Conservation (phyloP, 441 rosid genomes). For the Populus hybrid region DNA sequence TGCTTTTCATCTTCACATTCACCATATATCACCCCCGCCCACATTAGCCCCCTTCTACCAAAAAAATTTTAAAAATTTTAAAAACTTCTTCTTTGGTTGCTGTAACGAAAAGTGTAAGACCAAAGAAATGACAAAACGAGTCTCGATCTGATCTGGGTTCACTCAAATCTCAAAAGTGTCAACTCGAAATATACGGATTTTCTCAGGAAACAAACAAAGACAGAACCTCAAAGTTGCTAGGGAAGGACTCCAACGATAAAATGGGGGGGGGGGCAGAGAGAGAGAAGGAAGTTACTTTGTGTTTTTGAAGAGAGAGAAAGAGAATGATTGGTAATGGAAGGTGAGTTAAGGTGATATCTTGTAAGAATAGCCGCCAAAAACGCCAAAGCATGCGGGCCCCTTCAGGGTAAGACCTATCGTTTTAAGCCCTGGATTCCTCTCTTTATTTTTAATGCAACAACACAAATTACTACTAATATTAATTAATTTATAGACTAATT, state of each 20-base stretch:
- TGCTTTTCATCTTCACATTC: constrained; percentile 21
- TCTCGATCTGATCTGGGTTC: constrained; percentile 25
- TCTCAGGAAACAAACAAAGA: constrained; percentile 7
- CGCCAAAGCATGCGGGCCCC: constrained; percentile 38
- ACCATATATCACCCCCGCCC: not conserved
- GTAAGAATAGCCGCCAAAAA: constrained; percentile 42
- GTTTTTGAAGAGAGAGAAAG: constrained; percentile 11
- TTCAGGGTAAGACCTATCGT: not conserved
- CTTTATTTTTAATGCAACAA: not conserved
- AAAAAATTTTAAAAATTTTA: not conserved
- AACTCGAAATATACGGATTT: constrained; percentile 10
- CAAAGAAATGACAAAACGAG: not conserved
- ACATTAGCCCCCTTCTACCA: not conserved
- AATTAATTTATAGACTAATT: not conserved
- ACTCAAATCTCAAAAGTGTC: constrained; percentile 16
- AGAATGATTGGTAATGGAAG: constrained; percentile 3
- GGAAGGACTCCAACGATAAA: too few relatives aligned
- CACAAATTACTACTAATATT: not conserved
- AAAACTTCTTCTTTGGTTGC: not conserved
- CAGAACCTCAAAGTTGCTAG: not conserved
- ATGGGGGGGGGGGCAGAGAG: not conserved
- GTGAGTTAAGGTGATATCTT: not conserved
- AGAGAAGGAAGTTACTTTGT: not conserved
- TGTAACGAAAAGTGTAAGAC: not conserved
- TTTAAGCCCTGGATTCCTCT: not conserved